Evolutionary conservation across 225 moss, liverwort and hornwort genomes (phyloP).

Genomic region (Neckera pumila): DNA sequence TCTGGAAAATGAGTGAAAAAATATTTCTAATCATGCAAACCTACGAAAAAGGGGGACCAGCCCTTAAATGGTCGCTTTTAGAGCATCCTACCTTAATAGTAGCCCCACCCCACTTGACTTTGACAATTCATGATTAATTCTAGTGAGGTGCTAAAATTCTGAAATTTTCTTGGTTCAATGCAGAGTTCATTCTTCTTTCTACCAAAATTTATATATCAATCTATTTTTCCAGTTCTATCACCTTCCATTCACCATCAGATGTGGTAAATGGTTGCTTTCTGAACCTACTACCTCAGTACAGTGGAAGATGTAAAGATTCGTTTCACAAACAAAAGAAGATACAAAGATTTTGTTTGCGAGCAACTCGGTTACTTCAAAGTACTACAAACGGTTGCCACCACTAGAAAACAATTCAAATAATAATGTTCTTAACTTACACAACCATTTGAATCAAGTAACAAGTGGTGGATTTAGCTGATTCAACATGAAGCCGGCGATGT

Average conservation of each 20-base stretch:
- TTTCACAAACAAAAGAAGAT: not conserved
- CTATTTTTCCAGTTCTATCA: not conserved
- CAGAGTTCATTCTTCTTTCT: not conserved
- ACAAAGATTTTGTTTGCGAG: not conserved
- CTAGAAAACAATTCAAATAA: not conserved
- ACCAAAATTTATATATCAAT: not conserved
- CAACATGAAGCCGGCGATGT: constrained; percentile 5
- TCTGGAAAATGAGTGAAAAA: too few species aligned
- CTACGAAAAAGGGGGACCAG: too few species aligned
- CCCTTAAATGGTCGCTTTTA: too few species aligned
- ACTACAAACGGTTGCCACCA: not conserved
- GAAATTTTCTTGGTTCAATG: not conserved
- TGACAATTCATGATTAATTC: not conserved
- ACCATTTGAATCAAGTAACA: not conserved
- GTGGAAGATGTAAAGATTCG: not conserved
- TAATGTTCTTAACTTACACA: not conserved
- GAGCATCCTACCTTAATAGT: too few species aligned
- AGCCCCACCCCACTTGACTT: too few species aligned
- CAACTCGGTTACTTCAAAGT: too few species aligned
- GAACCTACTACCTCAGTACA: too few species aligned
- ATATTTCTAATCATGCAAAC: too few species aligned
- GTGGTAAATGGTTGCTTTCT: not conserved
- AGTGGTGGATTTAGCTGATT: not conserved
- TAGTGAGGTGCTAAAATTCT: not conserved
- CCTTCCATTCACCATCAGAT: not conserved